Evolutionary conservation across 495 filamentous ascomycete genomes (phyloP), one percentile per base, ranked within the genome.

Genomic region (Penicillium tannophilum): DNA sequence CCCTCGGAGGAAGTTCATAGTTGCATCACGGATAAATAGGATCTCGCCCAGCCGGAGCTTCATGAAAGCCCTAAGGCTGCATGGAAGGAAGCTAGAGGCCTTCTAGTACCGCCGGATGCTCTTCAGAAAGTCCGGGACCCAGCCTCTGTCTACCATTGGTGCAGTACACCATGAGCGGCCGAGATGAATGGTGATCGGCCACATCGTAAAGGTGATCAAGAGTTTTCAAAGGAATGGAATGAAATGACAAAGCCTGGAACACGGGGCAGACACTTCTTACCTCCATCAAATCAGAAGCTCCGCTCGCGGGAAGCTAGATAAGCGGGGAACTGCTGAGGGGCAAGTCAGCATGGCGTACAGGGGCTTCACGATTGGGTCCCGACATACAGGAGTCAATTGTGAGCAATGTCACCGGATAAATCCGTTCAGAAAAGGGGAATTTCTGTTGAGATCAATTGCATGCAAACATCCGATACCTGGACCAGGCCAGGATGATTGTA

Each of bases 101-200:
- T 46, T 61, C 35, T 39, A 54, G 56, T 56, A 43, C 55, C 48
- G 26, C 56, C 35, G 52, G 12, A 31, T 33, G 28, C 24, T 51
- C 31, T 12, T 12, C 12, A 52, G 45, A 54, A 49, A 49, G 10
- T 14, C 49, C 56, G 58, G 63, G 52, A 62, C 54, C 52, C 56
- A 61, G 62, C 54, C 52, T 58, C 48, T 59, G 64, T 67, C 61
- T 69, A 69, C 66, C 62, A 53, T 44, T 49, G 60, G 58, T 61
- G 55, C 55, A 50, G 58, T 19, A 55, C 52, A 52, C 41, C 30
- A 54, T 10, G 17, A 8, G 17, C 30, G 26, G 39, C 30, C 47
- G 43, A 52, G 17, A 45, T n/a, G 3, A 19, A 36, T 19, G 19
- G 30, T 0, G 24, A 47, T 47, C 16, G 33, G 12, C 36, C 26